Conservation (phyloP, 352 stramenopile genomes). For the Globisporangium cederbergense region DNA sequence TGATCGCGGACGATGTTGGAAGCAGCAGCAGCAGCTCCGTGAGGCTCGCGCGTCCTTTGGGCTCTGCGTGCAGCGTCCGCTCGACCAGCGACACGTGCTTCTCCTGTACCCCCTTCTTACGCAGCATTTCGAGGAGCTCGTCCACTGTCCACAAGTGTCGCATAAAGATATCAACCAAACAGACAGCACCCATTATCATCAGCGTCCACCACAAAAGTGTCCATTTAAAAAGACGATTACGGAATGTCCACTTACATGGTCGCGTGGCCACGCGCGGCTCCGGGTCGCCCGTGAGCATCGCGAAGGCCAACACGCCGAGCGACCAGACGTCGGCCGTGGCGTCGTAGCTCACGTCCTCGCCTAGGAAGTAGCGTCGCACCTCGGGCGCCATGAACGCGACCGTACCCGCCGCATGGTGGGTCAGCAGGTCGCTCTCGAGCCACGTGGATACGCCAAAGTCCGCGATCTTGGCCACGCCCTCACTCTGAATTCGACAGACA, state of each 20-base stretch:
- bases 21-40: conserved; percentile 39
- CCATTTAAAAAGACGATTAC: background rate
- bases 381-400: conserved; percentile 82
- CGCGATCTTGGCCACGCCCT: conserved; percentile 67
- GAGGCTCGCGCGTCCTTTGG: conserved; percentile 37
- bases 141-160: conserved; percentile 34
- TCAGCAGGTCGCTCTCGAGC: conserved; percentile 67
- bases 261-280: conserved; percentile 69
- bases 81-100: conserved; percentile 40
- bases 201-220: background rate
- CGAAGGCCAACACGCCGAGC: conserved; percentile 65
- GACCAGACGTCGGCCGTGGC: conserved; percentile 75
- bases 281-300: conserved; percentile 59
- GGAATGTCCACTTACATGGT: conserved; percentile 32
- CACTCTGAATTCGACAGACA: conserved; percentile 30
- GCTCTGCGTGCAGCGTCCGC: conserved; percentile 40
- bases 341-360: conserved; percentile 68
- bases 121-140: conserved; percentile 51
- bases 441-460: conserved; percentile 85
- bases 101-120: conserved; percentile 21
- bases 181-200: background rate
- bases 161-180: background rate
- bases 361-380: conserved; percentile 69
- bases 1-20: conserved; percentile 21
- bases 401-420: conserved; percentile 69